Evolutionary conservation across 306 rosid genomes (phyloP).

Genomic region (Castanea crenata): DNA sequence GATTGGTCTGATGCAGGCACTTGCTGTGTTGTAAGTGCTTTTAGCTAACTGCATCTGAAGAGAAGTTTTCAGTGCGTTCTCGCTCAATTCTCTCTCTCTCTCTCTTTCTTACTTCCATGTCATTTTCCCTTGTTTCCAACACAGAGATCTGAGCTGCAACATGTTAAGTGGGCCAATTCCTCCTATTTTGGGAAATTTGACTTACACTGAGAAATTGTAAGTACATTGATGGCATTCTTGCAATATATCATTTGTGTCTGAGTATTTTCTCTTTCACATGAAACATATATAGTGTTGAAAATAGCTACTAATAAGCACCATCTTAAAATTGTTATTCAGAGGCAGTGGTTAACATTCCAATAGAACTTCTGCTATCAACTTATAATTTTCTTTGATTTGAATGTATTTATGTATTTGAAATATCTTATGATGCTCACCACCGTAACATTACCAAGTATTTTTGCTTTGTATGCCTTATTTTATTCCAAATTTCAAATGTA

Average conservation of each 20-base stretch:
- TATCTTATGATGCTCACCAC: background rate
- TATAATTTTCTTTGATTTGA: background rate
- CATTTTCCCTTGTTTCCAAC: slow-evolving; percentile 3
- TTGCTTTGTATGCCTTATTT: background rate
- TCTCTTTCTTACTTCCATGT: background rate
- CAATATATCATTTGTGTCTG: background rate
- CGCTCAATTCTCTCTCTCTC: background rate
- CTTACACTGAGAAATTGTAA: slow-evolving; percentile 90
- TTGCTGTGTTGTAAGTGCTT: slow-evolving; percentile 87
- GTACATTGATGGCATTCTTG: slow-evolving; percentile 21
- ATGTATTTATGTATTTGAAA: background rate
- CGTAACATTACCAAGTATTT: background rate
- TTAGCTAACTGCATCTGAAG: slow-evolving; percentile 4
- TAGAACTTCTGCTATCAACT: background rate
- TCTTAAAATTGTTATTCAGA: background rate
- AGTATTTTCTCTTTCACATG: background rate
- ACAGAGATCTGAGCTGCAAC: slow-evolving; percentile 91
- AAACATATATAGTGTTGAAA: background rate
- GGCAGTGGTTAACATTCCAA: background rate
- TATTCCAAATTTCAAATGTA: slow-evolving; percentile 23
- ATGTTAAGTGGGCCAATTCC: slow-evolving; percentile 79
- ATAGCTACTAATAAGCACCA: background rate
- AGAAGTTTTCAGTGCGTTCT: background rate
- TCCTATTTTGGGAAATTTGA: slow-evolving; percentile 83
- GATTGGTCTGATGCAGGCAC: slow-evolving; percentile 98